These are phyloP conservation scores for Podospora pseudopauciseta DNA, from an alignment of 495 filamentous ascomycete species.

Conservation along the genomic window DNA sequence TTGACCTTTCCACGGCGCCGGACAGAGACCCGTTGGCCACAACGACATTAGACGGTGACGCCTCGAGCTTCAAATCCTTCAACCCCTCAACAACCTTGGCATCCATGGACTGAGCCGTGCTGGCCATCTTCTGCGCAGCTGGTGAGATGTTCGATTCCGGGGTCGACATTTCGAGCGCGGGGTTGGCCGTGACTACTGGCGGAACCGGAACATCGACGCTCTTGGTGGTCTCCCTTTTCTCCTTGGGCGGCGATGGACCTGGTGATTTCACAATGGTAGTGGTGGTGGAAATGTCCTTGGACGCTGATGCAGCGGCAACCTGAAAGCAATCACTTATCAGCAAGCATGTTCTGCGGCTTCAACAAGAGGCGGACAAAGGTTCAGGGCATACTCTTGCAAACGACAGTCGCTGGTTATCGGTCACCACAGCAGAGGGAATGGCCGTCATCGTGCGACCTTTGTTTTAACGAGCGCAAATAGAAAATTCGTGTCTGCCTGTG, in stretches of 20 bases:
- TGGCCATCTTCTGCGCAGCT: constrained; percentile 9
- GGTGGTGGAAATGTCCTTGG: constrained; percentile 42
- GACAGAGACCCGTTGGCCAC: constrained; percentile 49
- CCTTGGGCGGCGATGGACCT: constrained; percentile 9
- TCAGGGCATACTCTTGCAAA: constrained; percentile 55
- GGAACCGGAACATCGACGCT: constrained; percentile 13
- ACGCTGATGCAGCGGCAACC: constrained; percentile 51
- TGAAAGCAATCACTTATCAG: constrained; percentile 1
- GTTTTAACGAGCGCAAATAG: constrained; percentile 2
- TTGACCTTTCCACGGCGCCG: constrained; percentile 29
- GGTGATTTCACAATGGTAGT: constrained; percentile 28
- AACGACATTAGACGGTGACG: constrained; percentile 44
- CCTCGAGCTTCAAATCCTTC: constrained; percentile 36
- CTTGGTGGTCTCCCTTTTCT: constrained; percentile 13
- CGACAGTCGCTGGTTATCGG: constrained; percentile 47
- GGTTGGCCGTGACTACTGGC: constrained; percentile 5
- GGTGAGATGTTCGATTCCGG: constrained; percentile 22
- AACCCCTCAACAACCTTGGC: constrained; percentile 37
- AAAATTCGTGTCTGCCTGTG: neutral
- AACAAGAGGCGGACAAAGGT: neutral
- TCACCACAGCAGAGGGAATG: constrained; percentile 39
- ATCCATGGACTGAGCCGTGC: constrained; percentile 2
- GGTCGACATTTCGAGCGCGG: constrained; percentile 1
- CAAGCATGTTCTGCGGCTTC: neutral
- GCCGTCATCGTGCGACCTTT: constrained; percentile 27